These are phyloP conservation scores for Candida albicans DNA, from an alignment of 1,139 yeast genomes.

Conservation along the genomic window DNA sequence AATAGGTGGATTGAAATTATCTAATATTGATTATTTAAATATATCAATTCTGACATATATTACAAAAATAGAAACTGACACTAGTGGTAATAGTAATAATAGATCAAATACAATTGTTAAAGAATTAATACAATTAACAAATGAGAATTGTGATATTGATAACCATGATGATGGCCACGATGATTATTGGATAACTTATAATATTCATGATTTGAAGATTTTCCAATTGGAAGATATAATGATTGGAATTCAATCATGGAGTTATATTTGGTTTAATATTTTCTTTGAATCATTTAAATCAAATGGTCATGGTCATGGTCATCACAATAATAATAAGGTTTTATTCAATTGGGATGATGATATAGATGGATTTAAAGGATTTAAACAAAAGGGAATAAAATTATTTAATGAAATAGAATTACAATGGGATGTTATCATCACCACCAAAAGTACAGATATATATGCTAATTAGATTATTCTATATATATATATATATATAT, in stretches of 20 bases:
- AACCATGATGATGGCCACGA: not conserved
- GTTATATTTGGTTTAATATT: slow-evolving; percentile 16
- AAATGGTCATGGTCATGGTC: not conserved
- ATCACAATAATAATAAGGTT: not conserved
- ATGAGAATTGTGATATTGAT: slow-evolving; percentile 1
- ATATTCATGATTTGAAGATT: slow-evolving; percentile 1
- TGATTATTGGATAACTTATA: not conserved
- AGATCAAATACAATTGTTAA: slow-evolving; percentile 1
- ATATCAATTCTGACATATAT: slow-evolving; percentile 6
- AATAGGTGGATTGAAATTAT: not conserved
- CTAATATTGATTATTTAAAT: not conserved
- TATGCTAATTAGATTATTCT: not conserved
- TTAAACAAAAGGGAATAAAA: slow-evolving; percentile 50
- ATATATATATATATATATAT: too few relatives aligned
- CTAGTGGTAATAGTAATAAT: too few relatives aligned
- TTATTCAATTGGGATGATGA: slow-evolving; percentile 49
- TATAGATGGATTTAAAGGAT: slow-evolving; percentile 73
- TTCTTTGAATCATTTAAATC: slow-evolving; percentile 10
- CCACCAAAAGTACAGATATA: not conserved
- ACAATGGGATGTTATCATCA: slow-evolving; percentile 24
- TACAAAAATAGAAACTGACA: not conserved
- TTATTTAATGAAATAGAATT: slow-evolving; percentile 52
- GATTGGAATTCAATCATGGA: slow-evolving; percentile 11
- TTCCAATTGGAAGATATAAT: slow-evolving; percentile 9
- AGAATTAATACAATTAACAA: slow-evolving; percentile 1